phyloP scores from a whole-genome alignment of 169 alveolate genomes.

The Plasmodium chabaudi region DNA sequence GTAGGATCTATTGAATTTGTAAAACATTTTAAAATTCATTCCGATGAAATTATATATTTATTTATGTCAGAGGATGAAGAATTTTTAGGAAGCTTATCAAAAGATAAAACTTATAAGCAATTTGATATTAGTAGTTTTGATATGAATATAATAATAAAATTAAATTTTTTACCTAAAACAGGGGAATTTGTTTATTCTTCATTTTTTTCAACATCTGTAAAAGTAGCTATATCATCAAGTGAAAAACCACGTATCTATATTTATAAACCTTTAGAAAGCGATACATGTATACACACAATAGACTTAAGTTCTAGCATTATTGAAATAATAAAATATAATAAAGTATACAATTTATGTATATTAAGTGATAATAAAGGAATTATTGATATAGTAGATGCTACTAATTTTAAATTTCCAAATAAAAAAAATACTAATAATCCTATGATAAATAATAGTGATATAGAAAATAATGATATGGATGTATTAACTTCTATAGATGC shows the following conservation, averaged over 20 bases:
- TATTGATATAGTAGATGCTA: conserved; percentile 87
- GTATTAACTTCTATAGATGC: conserved; percentile 12
- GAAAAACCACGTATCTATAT: conserved; percentile 54
- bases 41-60: conserved; percentile 84
- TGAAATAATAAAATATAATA: conserved; percentile 81
- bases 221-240: conserved; percentile 65
- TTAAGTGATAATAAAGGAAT: conserved; percentile 87
- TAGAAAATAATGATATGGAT: background rate
- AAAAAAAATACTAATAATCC: background rate
- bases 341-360: conserved; percentile 80
- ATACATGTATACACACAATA: conserved; percentile 30
- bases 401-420: conserved; percentile 85
- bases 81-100: conserved; percentile 86
- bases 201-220: conserved; percentile 20
- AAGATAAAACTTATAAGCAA: conserved; percentile 88
- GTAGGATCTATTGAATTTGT: conserved; percentile 96
- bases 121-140: conserved; percentile 86
- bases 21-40: conserved; percentile 96
- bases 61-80: conserved; percentile 87
- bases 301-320: conserved; percentile 47
- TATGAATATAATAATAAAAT: conserved; percentile 80
- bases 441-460: background rate
- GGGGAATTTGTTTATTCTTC: conserved; percentile 44
- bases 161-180: conserved; percentile 57
- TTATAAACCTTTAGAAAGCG: conserved; percentile 61